Conservation (phyloP, 139 green algal species). For the Nannochloris sp. region DNA sequence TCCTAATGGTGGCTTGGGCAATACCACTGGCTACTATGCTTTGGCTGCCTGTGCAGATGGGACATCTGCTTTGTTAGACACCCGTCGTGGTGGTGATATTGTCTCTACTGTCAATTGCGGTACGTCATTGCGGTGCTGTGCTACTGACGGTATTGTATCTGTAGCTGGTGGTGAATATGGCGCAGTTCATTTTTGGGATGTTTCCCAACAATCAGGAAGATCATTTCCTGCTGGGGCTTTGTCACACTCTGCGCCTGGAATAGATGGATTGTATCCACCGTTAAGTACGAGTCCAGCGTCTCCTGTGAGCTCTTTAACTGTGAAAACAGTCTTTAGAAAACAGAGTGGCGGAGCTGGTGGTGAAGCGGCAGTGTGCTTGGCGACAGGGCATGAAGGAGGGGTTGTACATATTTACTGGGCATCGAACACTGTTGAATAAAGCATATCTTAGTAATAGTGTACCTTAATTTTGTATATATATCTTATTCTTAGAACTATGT, state of each 20-base stretch:
- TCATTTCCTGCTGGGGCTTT: background rate
- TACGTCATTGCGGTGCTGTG: conserved; percentile 48
- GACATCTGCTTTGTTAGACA: conserved; percentile 38
- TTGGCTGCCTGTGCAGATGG: conserved; percentile 44
- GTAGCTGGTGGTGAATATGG: conserved; percentile 51
- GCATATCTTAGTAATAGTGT: background rate
- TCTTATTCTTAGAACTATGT: background rate
- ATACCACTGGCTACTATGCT: conserved; percentile 22
- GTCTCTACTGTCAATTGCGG: conserved; percentile 16
- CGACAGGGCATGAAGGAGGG: conserved; percentile 31
- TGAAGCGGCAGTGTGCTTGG: conserved; percentile 7
- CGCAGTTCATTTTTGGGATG: conserved; percentile 44
- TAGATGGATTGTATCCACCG: conserved; percentile 30
- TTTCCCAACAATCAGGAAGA: conserved; percentile 13
- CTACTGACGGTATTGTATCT: conserved; percentile 34
- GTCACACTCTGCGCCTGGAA: conserved; percentile 18
- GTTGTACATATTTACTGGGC: background rate
- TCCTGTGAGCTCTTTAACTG: conserved; percentile 29
- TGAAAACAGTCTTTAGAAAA: background rate
- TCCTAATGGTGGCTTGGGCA: background rate
- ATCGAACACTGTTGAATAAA: background rate
- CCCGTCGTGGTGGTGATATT: conserved; percentile 14
- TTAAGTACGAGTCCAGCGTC: conserved; percentile 14
- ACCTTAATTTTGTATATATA: background rate
- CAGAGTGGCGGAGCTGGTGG: too few relatives aligned